Evolutionary conservation across 139 green algal genomes (phyloP), one percentile per base, ranked within the genome.

Genomic region (Choricystis sp.): DNA sequence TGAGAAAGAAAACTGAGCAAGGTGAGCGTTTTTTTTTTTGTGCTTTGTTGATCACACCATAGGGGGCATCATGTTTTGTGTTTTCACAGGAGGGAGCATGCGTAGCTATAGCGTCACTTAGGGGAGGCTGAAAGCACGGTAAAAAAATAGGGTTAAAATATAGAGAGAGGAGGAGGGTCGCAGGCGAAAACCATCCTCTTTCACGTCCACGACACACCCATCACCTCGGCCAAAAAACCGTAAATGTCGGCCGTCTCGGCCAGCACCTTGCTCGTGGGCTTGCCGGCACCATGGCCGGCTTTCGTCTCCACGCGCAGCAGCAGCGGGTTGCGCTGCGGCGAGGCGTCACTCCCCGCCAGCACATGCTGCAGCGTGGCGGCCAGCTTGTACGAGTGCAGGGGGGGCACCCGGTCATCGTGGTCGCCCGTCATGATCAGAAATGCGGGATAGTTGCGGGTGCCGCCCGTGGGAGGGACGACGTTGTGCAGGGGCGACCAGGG

Each of bases 401-500:
- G 88, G 24, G 89, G 79, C 60, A 97, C 89, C 0, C 88, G 74
- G 71, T 94, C 86, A 65, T 94, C 86, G 64, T 94, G 86, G 61
- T 89, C 83, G 59, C 79, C 89, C 16, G 89, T 95, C 2, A 83
- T 83, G 26, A 96, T 72, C 31, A 96, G 69, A 62, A 86, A 81
- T 5, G 86, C 77, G 2, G 89, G 88, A 70, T 94, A 92, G 69
- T 96, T 83, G 22, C 63, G 60, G 19, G 49, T 77, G 26, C 72
- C 79, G 0, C 65, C 66, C 59, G 59, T 31, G 0, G 87, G 85
- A 25, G 59, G 5, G 4, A 62, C 65, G 49, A 97, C 85, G 68
- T 97, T 97, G 85, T 97, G 91, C 64, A 97, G 64, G 1, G 91
- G 91, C 16, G 75, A 88, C 74, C 88, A 94, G 2, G 66, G 67